Base-by-base conservation (phyloP, 306 rosid species). In the Datisca glomerata region DNA sequence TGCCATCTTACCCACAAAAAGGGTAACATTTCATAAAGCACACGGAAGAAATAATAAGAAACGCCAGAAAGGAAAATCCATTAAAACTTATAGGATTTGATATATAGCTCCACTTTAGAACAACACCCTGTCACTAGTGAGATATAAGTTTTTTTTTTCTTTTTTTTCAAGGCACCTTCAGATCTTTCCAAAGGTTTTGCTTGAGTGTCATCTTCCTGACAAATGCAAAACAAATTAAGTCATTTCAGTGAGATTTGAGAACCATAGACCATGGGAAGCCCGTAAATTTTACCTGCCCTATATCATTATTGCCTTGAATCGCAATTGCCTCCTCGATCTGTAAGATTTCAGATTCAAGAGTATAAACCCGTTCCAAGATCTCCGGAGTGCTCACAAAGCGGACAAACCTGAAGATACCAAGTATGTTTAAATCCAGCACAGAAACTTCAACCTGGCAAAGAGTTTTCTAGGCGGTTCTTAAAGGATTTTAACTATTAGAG, bases 321-420 rank as follows among this genome's bases (percentile, higher is more conserved):
- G 73, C 62, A 58, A 80, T 84, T 42, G 98, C 96, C 78, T 91
- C 94, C 59, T 80, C 96, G 49, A 91, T 91, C 71, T 91, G 96
- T 50, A 69, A 60, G 56, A 84, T 84, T 76, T 91, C 98, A 18
- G 92, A 73, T 66, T 91, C 98, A 54, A 56, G 38, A 43, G 78
- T 73, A 66, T 75, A 80, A 55, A 80, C 96, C 18, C 98, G 78
- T 67, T 91, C 98, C 76, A 91, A 60, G 49, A 91, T 68, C 75
- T 91, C 96, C 3, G 96, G 98, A 47, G 92, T 84, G 66, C 75
- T 80, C 63, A 91, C 96, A 61, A 91, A 91, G 50, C 98, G 96
- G 36, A 91, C 96, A 73, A 91, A 91, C 70, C 98, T 91, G 55
- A 33, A 70, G n/a, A 59, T 40, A 43, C 29, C 21, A 21, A 28